These are phyloP conservation scores for Cladobotryum protrusum DNA, from an alignment of 2,329 filamentous ascomycete species.

Conservation along the genomic window DNA sequence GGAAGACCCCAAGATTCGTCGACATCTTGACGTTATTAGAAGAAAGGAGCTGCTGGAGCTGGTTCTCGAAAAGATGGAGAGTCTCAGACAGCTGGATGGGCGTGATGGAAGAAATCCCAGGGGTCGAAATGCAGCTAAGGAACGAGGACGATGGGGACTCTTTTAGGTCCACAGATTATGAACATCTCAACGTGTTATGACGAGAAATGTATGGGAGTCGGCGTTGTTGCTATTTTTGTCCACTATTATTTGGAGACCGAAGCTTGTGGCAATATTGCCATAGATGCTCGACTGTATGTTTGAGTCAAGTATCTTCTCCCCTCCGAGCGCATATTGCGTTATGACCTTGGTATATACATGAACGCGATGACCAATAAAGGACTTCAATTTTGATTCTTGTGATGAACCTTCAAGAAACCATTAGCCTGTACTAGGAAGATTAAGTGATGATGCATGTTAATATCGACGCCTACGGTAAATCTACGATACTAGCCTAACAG, in stretches of 20 bases:
- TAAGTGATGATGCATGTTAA: too few relatives aligned
- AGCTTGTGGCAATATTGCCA: too few relatives aligned
- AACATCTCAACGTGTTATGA: background rate
- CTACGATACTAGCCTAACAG: too few relatives aligned
- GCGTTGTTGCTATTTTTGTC: background rate
- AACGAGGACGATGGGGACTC: conserved; percentile 43
- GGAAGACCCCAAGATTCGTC: conserved; percentile 83
- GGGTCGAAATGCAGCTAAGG: conserved; percentile 29
- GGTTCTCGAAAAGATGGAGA: conserved; percentile 93
- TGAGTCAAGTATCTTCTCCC: too few relatives aligned
- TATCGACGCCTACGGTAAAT: too few relatives aligned
- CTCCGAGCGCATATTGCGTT: too few relatives aligned
- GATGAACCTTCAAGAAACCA: too few relatives aligned
- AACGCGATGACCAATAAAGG: background rate
- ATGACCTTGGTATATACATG: background rate
- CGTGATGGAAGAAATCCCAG: conserved; percentile 39
- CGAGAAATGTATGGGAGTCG: background rate
- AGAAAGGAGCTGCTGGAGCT: conserved; percentile 90
- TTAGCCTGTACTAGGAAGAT: too few relatives aligned
- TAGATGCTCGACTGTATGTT: too few relatives aligned
- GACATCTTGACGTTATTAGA: conserved; percentile 85
- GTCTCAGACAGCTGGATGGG: conserved; percentile 75
- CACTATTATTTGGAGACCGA: background rate
- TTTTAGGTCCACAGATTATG: conserved; percentile 30
- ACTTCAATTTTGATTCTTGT: too few relatives aligned